Evolutionary conservation across 2,329 filamentous ascomycete genomes (phyloP).

Genomic region (Pseudopithomyces chartarum): DNA sequence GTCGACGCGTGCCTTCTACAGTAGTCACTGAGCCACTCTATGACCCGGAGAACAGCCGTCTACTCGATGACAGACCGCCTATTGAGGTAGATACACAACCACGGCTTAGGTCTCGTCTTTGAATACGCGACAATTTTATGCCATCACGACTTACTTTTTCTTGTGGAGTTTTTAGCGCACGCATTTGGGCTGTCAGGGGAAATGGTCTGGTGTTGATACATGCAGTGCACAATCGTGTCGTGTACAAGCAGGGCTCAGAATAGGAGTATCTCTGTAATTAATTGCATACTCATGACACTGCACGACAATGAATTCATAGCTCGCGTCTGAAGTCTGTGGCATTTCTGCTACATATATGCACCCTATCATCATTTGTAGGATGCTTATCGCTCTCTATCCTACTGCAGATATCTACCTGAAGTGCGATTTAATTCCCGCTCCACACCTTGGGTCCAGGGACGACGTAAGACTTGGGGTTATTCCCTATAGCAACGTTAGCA

Average conservation of each 20-base stretch:
- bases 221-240: no score
- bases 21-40: conserved; percentile 58
- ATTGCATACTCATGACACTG: no score
- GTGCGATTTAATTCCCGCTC: conserved; percentile 13
- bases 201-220: no score
- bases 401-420: neutral
- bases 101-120: conserved; percentile 28
- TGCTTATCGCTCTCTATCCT: neutral
- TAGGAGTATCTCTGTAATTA: no score
- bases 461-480: conserved; percentile 37
- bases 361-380: no score
- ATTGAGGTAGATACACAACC: conserved; percentile 23
- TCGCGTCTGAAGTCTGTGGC: neutral
- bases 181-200: no score
- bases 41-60: conserved; percentile 48
- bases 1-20: conserved; percentile 58
- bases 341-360: no score
- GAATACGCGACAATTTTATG: neutral
- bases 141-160: neutral
- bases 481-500: conserved; percentile 13
- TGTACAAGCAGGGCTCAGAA: no score
- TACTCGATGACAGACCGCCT: conserved; percentile 32
- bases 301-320: no score
- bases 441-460: conserved; percentile 39
- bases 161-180: neutral